Evolutionary conservation across 441 rosid genomes (phyloP).

Genomic region (Rhodomyrtus psidioides): DNA sequence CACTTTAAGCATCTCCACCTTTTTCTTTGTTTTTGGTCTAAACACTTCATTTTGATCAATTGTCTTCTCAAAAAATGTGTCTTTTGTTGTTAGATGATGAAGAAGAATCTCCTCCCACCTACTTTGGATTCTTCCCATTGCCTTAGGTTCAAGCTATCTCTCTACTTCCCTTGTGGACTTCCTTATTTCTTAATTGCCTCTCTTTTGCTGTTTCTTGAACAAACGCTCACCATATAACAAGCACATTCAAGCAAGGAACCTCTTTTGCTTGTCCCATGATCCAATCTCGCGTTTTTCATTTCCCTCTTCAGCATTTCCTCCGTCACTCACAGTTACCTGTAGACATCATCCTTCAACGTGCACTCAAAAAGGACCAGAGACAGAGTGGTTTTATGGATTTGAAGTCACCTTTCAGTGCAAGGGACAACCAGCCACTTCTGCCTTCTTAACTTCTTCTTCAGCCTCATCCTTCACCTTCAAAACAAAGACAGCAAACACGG

Average conservation of each 20-base stretch:
- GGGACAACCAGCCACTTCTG: not conserved
- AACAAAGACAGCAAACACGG: conserved; percentile 7
- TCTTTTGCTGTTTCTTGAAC: not conserved
- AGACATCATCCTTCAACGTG: too few relatives aligned
- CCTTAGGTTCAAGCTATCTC: not conserved
- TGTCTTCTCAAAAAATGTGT: not conserved
- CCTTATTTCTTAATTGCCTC: not conserved
- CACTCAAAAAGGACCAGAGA: too few relatives aligned
- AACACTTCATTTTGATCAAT: not conserved
- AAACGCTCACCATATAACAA: not conserved
- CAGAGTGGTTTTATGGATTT: too few relatives aligned
- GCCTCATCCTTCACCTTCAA: conserved; percentile 10
- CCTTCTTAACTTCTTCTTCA: conserved; percentile 1
- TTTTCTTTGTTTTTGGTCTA: not conserved
- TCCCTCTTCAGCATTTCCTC: too few relatives aligned
- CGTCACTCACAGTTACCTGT: too few relatives aligned
- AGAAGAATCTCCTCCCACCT: not conserved
- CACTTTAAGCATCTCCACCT: not conserved
- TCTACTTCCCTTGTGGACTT: not conserved
- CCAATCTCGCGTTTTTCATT: too few relatives aligned
- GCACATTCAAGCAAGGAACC: not conserved
- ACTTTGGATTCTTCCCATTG: not conserved
- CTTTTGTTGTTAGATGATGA: not conserved
- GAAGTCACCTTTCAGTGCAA: too few relatives aligned
- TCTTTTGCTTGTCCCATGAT: not conserved